Base-by-base conservation (phyloP, 192 early-diverging fungal species). In the Linderina pennispora region DNA sequence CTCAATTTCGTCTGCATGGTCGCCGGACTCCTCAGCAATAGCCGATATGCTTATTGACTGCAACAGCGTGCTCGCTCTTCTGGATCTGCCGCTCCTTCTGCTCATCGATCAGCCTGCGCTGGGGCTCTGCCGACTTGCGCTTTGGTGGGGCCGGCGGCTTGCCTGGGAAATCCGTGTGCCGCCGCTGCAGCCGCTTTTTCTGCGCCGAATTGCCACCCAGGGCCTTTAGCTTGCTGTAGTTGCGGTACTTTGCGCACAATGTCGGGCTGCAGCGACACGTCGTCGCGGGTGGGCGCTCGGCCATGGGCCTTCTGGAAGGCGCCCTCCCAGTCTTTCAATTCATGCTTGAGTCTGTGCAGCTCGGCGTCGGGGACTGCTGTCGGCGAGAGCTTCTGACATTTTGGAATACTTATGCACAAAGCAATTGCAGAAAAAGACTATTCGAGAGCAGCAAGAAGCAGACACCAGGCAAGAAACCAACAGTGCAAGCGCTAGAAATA, bases 341-440 rank as follows among this genome's bases (percentile, higher is more conserved):
- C 60, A 21, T 71, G 56, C 48, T 71, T 71, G 35, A 71, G 61
- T 31, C 21, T n/a, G n/a, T n/a, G n/a, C n/a, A n/a, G n/a, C n/a
- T n/a, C n/a, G n/a, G n/a, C n/a, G n/a, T n/a, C n/a, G n/a, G n/a
- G n/a, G n/a, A n/a, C n/a, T n/a, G n/a, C n/a, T n/a, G n/a, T n/a
- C n/a, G n/a, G n/a, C n/a, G n/a, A n/a, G n/a, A n/a, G n/a, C n/a
- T n/a, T n/a, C n/a, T n/a, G n/a, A n/a, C n/a, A n/a, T n/a, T n/a
- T n/a, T 23, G 8, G 10, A 45, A 45, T 21, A 31, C 28, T 8
- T 21, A 6, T 17, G 8, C 16, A 16, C 3, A 25, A 28, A 8
- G 3, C 36, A 15, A 7, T 87, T 89, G 87, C 77, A 97, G 53
- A 94, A 99, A 62, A 87, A 94, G 93, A 82, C 78, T n/a, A n/a